Conservation (phyloP, 176 grass and related monocot genomes). For the Oryza coarctata region DNA sequence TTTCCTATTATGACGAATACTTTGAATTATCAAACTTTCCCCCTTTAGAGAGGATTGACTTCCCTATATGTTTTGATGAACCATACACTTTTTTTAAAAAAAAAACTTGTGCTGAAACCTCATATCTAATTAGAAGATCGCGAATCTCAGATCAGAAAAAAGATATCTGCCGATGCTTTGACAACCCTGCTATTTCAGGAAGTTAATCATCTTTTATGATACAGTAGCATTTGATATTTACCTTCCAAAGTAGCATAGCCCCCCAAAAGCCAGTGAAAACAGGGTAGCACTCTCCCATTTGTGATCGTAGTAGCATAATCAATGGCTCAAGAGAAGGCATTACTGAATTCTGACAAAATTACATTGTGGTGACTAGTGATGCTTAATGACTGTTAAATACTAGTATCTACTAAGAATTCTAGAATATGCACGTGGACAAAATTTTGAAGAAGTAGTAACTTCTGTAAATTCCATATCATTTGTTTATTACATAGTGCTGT, state of each 20-base stretch:
- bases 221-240: constrained; percentile 25
- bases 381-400: background rate
- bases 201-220: constrained; percentile 15
- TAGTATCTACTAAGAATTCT: background rate
- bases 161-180: background rate
- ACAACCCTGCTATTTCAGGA: background rate
- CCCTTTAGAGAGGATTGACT: background rate
- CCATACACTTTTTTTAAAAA: background rate
- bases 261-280: constrained; percentile 90
- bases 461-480: background rate
- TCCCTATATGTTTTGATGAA: background rate
- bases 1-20: background rate
- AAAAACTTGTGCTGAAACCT: background rate
- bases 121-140: constrained; percentile 15
- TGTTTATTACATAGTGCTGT: background rate
- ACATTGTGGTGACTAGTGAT: background rate
- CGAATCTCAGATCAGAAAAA: background rate
- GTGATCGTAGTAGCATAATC: constrained; percentile 34
- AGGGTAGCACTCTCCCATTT: constrained; percentile 87
- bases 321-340: constrained; percentile 5
- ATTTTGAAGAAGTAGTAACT: constrained; percentile 1
- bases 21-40: background rate
- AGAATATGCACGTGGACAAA: background rate
- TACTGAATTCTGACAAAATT: background rate
- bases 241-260: constrained; percentile 94